Base-by-base conservation (phyloP, 257 asterid genomes). In the Solanum piurae region DNA sequence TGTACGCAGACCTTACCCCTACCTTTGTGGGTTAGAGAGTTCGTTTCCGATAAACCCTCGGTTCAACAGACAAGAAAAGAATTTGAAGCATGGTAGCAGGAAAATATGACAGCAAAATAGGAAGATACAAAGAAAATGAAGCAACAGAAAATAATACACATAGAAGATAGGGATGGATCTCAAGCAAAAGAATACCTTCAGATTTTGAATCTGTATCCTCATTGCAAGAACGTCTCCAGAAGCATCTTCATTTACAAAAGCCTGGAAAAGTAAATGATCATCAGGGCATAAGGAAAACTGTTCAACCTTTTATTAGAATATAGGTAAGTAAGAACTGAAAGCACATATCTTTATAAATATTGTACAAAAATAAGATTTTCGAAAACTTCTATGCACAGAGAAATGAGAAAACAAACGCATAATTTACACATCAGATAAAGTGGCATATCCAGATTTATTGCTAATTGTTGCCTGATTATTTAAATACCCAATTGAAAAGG, bases 211-310 rank as follows among this genome's bases (percentile, higher is more conserved):
- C 92, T 95, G 96, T 58, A 93, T 90, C 92, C 95, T 93, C 95
- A 95, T 89, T 37, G 96, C 98, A 89, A 95, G 91, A 86, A 95
- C 95, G 76, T 95, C 97, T 83, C 98, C 98, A 79, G 96, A 95
- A 87, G 98, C 96, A 89, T 94, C 98, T 90, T 95, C 98, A 84
- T 95, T 95, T 71, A 95, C 93, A 86, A 95, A 92, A 87, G 98
- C 98, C 98, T 95, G 89, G 71, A 31, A 89, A 79, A 86, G 88
- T 66, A 80, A 46, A 38, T 83, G 31, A 44, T 25, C 55, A 79
- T 86, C 82, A 38, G 86, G 44, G 46, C 23, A 75, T 77, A 85
- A 52, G 80, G 83, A 46, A 29, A 88, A 86, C 11, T 10, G 69
- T 20, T 82, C 42, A 82, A 34, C 42, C 40, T 80, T 80, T 27